Base-by-base conservation (phyloP, 2,329 filamentous ascomycete species). In the Ophiostoma pallidulum region DNA sequence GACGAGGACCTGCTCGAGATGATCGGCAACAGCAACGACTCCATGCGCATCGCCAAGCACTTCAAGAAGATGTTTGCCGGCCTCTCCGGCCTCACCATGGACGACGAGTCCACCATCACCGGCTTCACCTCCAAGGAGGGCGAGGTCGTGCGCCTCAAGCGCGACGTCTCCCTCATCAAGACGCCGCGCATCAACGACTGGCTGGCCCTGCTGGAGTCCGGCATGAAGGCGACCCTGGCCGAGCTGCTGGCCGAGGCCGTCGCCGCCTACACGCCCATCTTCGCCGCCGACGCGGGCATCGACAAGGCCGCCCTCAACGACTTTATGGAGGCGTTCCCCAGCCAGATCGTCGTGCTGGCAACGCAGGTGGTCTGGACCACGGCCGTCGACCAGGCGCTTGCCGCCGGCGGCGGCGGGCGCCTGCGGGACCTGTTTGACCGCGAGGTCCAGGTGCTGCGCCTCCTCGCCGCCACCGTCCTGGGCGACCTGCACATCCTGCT, bases 1-100 rank as follows among this genome's bases (percentile, higher is more conserved):
- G 94, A 99, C 59, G 94, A 99, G 62, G 92, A 99, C 66, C 71
- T 99, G 49, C 75, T 99, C 20, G 92, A 99, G 65, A 99, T 99
- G 68, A 99, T 99, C 55, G 92, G 92, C 62, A 99, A 99, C 65
- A 97, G 91, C 69, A 96, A 96, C 60, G 92, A 99, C 60, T 95
- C 91, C 9, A 70, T 92, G 51, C 89, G 92, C 47, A 94, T 98
- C 56, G 88, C 92, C 35, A 98, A 98, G 65, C 94, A 99, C 70
- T 89, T 99, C 72, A 91, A 94, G 65, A 99, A 99, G 73, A 99
- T 99, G 92, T 99, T 99, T 72, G 92, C 94, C 54, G 92, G 92
- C 53, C 74, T 98, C 41, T 91, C 84, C 4, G 92, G 92, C 4
- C 76, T 98, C 31, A 73, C 90, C 36, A 91, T 96, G 72, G 88